Conservation (phyloP, 2,329 filamentous ascomycete species). For the Stemphylium lycopersici region DNA sequence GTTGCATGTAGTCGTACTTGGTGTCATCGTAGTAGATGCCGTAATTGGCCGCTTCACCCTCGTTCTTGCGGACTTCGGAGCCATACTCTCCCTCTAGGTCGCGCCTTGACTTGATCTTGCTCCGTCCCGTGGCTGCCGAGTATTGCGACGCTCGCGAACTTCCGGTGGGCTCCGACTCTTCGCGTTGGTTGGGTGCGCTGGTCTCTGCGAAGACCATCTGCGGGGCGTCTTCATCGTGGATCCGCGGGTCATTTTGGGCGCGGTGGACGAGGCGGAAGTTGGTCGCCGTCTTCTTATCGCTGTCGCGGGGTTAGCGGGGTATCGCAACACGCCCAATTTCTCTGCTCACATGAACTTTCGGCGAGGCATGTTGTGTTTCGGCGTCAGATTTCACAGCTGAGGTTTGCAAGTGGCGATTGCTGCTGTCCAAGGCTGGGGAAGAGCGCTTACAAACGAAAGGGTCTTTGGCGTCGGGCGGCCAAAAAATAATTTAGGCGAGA, state of each 20-base stretch:
- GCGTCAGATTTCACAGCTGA: background rate
- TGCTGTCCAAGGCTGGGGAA: conserved; percentile 30
- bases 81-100: conserved; percentile 81
- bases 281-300: conserved; percentile 88
- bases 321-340: background rate
- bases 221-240: conserved; percentile 87
- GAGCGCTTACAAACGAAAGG: conserved; percentile 39
- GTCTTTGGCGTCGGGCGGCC: conserved; percentile 16
- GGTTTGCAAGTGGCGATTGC: conserved; percentile 4
- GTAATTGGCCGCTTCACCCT: conserved; percentile 93
- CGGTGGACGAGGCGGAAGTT: conserved; percentile 95
- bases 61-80: conserved; percentile 76
- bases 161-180: conserved; percentile 51
- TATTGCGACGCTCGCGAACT: conserved; percentile 53
- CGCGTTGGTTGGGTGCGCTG: conserved; percentile 48
- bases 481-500: conserved; percentile 66
- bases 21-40: conserved; percentile 95
- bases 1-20: conserved; percentile 99
- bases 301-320: conserved; percentile 50
- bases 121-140: conserved; percentile 48
- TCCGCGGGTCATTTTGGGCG: conserved; percentile 95
- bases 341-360: conserved; percentile 73
- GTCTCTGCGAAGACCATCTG: conserved; percentile 87
- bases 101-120: conserved; percentile 69
- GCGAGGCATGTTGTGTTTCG: conserved; percentile 67